Base-by-base conservation (phyloP, 2,329 filamentous ascomycete genomes). In the Paramyrothecium sp. region DNA sequence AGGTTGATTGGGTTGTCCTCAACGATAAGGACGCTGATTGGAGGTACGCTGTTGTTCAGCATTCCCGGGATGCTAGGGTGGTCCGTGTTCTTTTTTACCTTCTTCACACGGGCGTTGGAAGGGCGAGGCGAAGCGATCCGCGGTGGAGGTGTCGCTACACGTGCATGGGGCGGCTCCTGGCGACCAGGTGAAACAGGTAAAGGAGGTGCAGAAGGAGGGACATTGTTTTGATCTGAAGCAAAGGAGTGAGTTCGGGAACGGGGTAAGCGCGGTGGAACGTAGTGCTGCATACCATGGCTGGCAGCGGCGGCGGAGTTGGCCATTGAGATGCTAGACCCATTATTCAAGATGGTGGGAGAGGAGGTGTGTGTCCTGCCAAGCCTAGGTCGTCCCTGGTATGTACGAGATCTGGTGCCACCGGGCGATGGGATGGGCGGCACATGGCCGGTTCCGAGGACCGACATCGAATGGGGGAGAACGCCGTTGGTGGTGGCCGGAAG, bases 1-100 rank as follows among this genome's bases (percentile, higher is more conserved):
- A 98, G 79, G 70, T 98, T 99, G 81, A 99, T 98, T 61, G 95
- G 92, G 73, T 99, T 99, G 77, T 99, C 95, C 77, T 99, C 95
- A 16, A 99, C 95, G 59, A 99, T 97, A 48, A 99, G 81, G 8
- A 98, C 93, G 65, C 96, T 98, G 76, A 99, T 98, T 1, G 95
- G 94, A 8, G 95, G 95, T 1, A 98, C 92, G 1, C 88, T 88
- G 55, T 88, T 89, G 64, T 94, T 92, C 26, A 96, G 82, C 66
- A 91, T 81, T 30, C 85, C 87, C 23, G 83, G 82, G 59, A 89
- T 68, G 13, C 70, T 73, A 2, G 79, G 71, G 54, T 75, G 71
- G 20, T 78, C 76, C 30, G 70, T 73, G 26, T 30, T 30, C 65
- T 85, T 88, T 71, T 85, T 86, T 50, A 61, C 75, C 71, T 82